Evolutionary conservation across 73 alveolate species (phyloP).

Genomic region (Paramecium sonneborni): DNA sequence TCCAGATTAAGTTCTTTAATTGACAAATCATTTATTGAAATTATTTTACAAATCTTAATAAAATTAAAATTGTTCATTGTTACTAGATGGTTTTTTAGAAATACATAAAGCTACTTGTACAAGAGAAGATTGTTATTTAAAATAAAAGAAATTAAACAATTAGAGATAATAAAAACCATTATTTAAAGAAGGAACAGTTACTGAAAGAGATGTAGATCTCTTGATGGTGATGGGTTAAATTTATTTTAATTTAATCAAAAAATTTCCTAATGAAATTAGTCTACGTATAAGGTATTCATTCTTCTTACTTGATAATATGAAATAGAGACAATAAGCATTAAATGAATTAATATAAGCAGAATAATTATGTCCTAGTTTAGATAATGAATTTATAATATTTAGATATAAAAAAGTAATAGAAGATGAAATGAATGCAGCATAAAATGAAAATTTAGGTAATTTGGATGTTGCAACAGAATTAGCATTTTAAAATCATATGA

Average conservation of each 20-base stretch:
- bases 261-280: conserved; percentile 60
- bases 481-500: conserved; percentile 64
- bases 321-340: conserved; percentile 56
- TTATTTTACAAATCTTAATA: not conserved
- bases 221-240: conserved; percentile 53
- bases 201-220: conserved; percentile 57
- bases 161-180: conserved; percentile 16
- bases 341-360: conserved; percentile 62
- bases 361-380: conserved; percentile 45
- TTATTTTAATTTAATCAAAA: conserved; percentile 51
- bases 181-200: conserved; percentile 52
- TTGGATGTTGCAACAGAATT: conserved; percentile 62
- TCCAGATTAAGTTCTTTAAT: conserved; percentile 35
- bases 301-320: conserved; percentile 47
- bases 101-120: conserved; percentile 59
- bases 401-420: conserved; percentile 64
- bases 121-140: conserved; percentile 64
- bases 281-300: conserved; percentile 59
- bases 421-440: conserved; percentile 55
- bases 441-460: conserved; percentile 56
- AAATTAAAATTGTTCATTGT: conserved; percentile 44
- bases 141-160: conserved; percentile 52
- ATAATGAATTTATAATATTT: conserved; percentile 53
- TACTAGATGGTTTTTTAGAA: conserved; percentile 62
- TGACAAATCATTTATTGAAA: conserved; percentile 40